Evolutionary conservation across 768 basidiomycete genomes (phyloP).

Genomic region (Trametes coccinea): DNA sequence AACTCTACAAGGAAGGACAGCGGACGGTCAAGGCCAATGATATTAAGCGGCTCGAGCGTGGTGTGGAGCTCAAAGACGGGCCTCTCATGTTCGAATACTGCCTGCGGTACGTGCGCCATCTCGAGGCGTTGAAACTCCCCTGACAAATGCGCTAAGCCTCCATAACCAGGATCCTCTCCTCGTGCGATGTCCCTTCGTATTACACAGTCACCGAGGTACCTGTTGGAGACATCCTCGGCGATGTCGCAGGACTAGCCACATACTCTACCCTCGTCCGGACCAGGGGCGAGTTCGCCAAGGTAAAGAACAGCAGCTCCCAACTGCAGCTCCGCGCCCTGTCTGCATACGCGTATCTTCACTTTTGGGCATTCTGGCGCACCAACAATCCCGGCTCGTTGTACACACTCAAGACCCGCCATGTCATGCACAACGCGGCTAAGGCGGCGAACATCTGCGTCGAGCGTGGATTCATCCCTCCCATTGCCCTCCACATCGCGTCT

Average conservation of each 20-base stretch:
- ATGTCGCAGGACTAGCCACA: not conserved
- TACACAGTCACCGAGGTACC: not conserved
- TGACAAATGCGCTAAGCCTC: not conserved
- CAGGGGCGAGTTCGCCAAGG: not conserved
- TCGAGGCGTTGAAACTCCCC: not conserved
- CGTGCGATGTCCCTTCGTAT: not conserved
- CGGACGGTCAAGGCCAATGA: not conserved
- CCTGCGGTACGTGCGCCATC: not conserved
- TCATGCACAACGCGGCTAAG: conserved; percentile 5
- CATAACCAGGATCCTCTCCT: not conserved
- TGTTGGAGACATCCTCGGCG: not conserved
- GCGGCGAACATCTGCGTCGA: not conserved
- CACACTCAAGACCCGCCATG: not conserved
- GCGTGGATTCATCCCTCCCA: not conserved
- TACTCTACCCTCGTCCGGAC: not conserved
- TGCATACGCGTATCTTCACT: not conserved
- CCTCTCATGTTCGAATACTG: conserved; percentile 8
- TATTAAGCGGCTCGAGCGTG: not conserved
- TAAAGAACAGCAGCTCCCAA: not conserved
- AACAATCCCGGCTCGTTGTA: not conserved
- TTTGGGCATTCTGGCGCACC: conserved; percentile 1
- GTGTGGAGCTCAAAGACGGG: not conserved
- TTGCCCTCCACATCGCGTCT: not conserved
- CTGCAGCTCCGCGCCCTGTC: conserved; percentile 7
- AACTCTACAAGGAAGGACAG: not conserved